phyloP scores from a whole-genome alignment of 2,329 filamentous ascomycete genomes.

The Aureobasidium lini region DNA sequence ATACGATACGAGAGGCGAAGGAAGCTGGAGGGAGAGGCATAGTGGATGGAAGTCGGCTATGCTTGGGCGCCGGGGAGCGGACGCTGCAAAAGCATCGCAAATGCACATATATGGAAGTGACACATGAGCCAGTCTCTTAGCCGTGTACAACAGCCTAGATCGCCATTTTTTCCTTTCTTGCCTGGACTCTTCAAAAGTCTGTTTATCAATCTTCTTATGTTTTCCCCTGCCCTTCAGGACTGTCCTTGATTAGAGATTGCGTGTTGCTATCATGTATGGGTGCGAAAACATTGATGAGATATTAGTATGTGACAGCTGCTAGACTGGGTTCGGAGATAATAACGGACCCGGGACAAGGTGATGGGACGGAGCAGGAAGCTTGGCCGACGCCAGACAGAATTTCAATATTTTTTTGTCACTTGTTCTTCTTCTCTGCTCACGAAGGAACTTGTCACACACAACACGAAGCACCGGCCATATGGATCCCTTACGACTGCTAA shows the following conservation, averaged over 20 bases:
- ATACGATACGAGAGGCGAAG: slow-evolving; percentile 6
- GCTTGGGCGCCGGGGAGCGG: slow-evolving; percentile 3
- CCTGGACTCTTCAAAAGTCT: slow-evolving; percentile 7
- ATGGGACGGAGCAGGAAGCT: too few species aligned
- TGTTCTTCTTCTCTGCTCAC: too few species aligned
- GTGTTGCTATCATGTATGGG: too few species aligned
- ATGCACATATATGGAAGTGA: slow-evolving; percentile 5
- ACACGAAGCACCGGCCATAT: background rate
- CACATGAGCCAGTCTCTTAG: slow-evolving; percentile 6
- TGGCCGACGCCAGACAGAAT: too few species aligned
- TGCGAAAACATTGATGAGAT: background rate
- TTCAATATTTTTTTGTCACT: background rate
- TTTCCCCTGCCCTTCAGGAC: background rate
- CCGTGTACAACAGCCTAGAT: slow-evolving; percentile 14
- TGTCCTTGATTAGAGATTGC: too few species aligned
- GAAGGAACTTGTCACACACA: too few species aligned
- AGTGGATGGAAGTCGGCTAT: background rate
- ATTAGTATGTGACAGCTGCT: too few species aligned
- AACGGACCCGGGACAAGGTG: too few species aligned
- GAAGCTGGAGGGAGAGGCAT: background rate
- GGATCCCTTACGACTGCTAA: slow-evolving; percentile 12
- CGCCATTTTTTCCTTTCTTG: slow-evolving; percentile 6
- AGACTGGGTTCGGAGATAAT: too few species aligned
- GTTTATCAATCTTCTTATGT: background rate
- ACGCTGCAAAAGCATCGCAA: slow-evolving; percentile 4